Evolutionary conservation across 805 yeast genomes (phyloP), one percentile per base, ranked within the genome.

Genomic region (Diddensiella santjacobensis): DNA sequence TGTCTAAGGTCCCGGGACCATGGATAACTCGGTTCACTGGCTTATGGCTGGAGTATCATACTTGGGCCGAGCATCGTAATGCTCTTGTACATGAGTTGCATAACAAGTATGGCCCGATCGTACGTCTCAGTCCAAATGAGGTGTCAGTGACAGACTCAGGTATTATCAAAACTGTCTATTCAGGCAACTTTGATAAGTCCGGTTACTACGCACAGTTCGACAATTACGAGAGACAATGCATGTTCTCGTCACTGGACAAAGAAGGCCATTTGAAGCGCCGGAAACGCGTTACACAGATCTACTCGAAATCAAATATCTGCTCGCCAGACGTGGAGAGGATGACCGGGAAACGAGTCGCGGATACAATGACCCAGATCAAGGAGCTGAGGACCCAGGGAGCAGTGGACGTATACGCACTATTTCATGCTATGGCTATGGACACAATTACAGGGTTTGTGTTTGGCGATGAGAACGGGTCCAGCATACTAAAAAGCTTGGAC

Each of bases 341-440:
- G 51, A 58, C 75, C 31, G 63, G 62, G 41, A 45, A 45, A 2
- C 68, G 71, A 29, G 64, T 75, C 38, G 40, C 57, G 1, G 58
- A 64, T 38, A 56, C 67, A 4, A 52, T 67, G 31, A 31, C 49
- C 10, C 51, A 54, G 2, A 53, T 72, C 18, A 49, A 54, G 41
- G 38, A 47, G 42, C 43, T 50, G 20, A 40, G 31, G 3, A 31
- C 8, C 22, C 13, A 31, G 3, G 40, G 58, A 6, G 65, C 74
- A 26, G 57, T 81, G 35, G 84, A 83, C 44, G 81, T 78, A 2
- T 80, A 78, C 56, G 70, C 77, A 17, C 61, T 84, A n/a, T 83
- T 83, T 70, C 81, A 80, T n/a, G 67, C 81, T 15, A 68, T 84
- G 58, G 89, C 90, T 3, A 77, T 84, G 80, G 89, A 83, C 57